Percentiles rank a stretch among this genome's conserved stretches.
Conservation (phyloP, 2,329 filamentous ascomycete genomes). For the Drechslerella dactyloides region DNA sequence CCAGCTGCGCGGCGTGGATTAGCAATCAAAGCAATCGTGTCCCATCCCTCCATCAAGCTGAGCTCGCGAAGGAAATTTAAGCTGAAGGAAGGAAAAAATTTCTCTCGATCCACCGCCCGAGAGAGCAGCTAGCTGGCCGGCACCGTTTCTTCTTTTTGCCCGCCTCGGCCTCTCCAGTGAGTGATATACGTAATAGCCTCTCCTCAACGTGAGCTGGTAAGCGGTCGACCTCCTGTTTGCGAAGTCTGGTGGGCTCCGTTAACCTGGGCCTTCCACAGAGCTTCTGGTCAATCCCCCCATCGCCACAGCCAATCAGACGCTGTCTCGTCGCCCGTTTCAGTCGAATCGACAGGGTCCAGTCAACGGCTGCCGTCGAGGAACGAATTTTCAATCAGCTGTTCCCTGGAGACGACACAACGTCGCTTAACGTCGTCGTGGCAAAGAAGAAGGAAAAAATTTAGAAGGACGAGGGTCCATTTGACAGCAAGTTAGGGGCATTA, state of each 20-base stretch:
- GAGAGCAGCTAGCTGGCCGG: not conserved
- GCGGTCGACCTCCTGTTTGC: too few relatives aligned
- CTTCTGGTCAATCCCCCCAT: not conserved
- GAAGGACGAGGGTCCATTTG: not conserved
- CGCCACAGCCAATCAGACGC: conserved; percentile 29
- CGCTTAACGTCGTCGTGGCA: conserved; percentile 50
- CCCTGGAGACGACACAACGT: conserved; percentile 43
- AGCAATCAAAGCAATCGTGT: conserved; percentile 30
- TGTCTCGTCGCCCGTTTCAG: conserved; percentile 32
- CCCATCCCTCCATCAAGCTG: conserved; percentile 12
- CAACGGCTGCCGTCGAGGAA: conserved; percentile 6
- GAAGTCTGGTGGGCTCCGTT: too few relatives aligned
- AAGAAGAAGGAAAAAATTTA: conserved; percentile 19
- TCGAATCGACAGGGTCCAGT: conserved; percentile 48
- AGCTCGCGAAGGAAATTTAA: conserved; percentile 42
- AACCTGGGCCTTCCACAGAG: too few relatives aligned
- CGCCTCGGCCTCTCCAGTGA: not conserved
- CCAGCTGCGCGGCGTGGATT: too few relatives aligned
- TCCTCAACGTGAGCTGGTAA: too few relatives aligned
- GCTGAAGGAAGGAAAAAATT: conserved; percentile 25
- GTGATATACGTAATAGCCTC: too few relatives aligned
- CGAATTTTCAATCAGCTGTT: conserved; percentile 8
- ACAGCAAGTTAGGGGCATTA: too few relatives aligned
- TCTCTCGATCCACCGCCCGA: conserved; percentile 34
- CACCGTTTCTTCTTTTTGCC: not conserved